phyloP scores from a whole-genome alignment of 257 asterid species.

The Salvia miltiorrhiza region DNA sequence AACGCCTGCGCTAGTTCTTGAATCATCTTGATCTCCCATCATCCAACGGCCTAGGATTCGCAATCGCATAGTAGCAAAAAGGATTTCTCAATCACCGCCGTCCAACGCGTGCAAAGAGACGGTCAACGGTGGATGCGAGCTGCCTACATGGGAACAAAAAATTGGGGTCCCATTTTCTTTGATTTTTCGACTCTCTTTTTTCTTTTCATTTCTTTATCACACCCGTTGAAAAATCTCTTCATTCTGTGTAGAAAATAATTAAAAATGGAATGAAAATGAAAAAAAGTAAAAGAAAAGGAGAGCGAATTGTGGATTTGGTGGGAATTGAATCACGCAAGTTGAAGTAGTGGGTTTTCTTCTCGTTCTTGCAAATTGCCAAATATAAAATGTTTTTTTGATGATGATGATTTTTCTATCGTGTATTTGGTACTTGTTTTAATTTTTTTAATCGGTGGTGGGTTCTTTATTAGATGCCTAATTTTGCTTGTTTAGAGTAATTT shows the following conservation, averaged over 20 bases:
- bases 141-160: constrained; percentile 6
- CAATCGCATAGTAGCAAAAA: not conserved
- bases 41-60: constrained; percentile 30
- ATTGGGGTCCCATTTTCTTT: constrained; percentile 31
- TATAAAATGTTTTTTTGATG: constrained; percentile 13
- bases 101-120: constrained; percentile 17
- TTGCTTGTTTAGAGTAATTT: constrained; percentile 4
- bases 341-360: constrained; percentile 24
- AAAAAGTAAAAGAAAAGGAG: not conserved
- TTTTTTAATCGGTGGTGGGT: constrained; percentile 1
- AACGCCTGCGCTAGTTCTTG: constrained; percentile 56
- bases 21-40: constrained; percentile 47
- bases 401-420: constrained; percentile 7
- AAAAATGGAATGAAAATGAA: not conserved
- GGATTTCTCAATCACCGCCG: constrained; percentile 28
- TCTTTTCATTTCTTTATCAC: not conserved
- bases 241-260: constrained; percentile 26
- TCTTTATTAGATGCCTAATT: constrained; percentile 21
- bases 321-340: constrained; percentile 45
- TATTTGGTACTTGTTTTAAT: not conserved
- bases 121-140: constrained; percentile 37
- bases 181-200: constrained; percentile 20
- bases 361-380: constrained; percentile 20
- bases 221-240: constrained; percentile 37
- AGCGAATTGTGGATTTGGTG: constrained; percentile 52